Conservation (phyloP, 805 yeast species). For the Spathaspora boniae region DNA sequence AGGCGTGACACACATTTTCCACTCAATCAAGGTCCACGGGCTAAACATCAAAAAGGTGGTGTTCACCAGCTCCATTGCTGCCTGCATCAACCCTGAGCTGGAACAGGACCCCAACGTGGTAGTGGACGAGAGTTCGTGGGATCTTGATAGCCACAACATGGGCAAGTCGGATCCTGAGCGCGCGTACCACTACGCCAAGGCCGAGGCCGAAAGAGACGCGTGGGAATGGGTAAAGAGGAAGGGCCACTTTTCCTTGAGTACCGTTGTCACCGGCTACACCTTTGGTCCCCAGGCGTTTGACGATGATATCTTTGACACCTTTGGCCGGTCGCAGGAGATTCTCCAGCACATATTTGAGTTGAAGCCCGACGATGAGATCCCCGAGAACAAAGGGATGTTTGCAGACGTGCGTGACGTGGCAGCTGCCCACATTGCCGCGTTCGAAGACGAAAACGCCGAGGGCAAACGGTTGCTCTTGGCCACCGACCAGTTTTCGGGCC, state of each 20-base stretch:
- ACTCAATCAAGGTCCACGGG: conserved; percentile 38
- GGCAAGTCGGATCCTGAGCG: conserved; percentile 41
- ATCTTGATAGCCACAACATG: conserved; percentile 48
- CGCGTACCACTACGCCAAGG: conserved; percentile 33
- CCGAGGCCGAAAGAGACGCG: conserved; percentile 31
- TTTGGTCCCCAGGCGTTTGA: conserved; percentile 45
- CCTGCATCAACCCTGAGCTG: conserved; percentile 29
- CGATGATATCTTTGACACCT: conserved; percentile 20
- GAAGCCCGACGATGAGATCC: conserved; percentile 16
- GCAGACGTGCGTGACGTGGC: conserved; percentile 68
- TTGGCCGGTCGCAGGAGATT: conserved; percentile 25
- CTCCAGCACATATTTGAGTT: conserved; percentile 23
- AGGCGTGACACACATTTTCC: conserved; percentile 51
- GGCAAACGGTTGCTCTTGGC: conserved; percentile 29
- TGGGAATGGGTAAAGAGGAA: conserved; percentile 28
- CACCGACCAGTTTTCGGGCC: conserved; percentile 15
- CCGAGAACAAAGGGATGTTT: conserved; percentile 12
- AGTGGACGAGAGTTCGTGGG: conserved; percentile 46
- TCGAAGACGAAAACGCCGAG: conserved; percentile 31
- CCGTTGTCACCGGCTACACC: conserved; percentile 35
- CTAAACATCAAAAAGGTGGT: conserved; percentile 43
- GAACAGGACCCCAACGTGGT: conserved; percentile 23
- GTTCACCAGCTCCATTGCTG: conserved; percentile 51
- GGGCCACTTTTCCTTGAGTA: conserved; percentile 28
- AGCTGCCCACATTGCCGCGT: conserved; percentile 50